Percentiles rank a stretch among this genome's conserved stretches.
Conservation (phyloP, 179 eudicot genomes). For the Beta corolliflora region DNA sequence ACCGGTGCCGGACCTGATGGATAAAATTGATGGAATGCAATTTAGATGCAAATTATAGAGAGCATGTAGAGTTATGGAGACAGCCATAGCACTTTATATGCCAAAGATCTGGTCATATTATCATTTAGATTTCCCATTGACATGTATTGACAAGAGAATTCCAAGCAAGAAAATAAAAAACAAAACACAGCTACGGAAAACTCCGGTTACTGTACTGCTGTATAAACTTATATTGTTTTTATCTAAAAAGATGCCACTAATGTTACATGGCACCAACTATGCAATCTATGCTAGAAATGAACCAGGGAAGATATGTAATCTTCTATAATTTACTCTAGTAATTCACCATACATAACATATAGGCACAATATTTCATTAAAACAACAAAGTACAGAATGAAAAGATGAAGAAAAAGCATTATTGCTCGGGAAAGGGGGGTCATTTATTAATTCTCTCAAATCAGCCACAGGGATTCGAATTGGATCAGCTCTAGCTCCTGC, state of each 20-base stretch:
- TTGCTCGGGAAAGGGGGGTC: conserved; percentile 51
- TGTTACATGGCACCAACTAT: neutral
- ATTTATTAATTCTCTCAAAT: too few relatives aligned
- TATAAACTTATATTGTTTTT: neutral
- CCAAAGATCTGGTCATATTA: neutral
- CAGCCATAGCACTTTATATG: conserved; percentile 1
- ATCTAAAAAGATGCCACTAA: neutral
- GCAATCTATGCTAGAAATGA: neutral
- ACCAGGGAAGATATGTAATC: conserved; percentile 9
- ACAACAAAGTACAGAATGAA: neutral
- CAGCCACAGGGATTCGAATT: too few relatives aligned
- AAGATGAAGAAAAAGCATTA: conserved; percentile 34
- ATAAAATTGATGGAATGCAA: conserved; percentile 13
- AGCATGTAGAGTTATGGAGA: neutral
- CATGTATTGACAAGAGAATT: neutral
- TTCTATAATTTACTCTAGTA: conserved; percentile 9
- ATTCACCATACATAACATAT: neutral
- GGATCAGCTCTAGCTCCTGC: too few relatives aligned
- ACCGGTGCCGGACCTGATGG: conserved; percentile 82
- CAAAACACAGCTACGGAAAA: neutral
- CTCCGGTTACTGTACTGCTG: neutral
- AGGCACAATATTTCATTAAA: neutral
- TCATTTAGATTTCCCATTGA: neutral
- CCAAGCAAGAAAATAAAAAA: neutral
- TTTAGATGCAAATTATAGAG: neutral